Conservation (phyloP, 257 asterid genomes). For the Solanum pennellii region DNA sequence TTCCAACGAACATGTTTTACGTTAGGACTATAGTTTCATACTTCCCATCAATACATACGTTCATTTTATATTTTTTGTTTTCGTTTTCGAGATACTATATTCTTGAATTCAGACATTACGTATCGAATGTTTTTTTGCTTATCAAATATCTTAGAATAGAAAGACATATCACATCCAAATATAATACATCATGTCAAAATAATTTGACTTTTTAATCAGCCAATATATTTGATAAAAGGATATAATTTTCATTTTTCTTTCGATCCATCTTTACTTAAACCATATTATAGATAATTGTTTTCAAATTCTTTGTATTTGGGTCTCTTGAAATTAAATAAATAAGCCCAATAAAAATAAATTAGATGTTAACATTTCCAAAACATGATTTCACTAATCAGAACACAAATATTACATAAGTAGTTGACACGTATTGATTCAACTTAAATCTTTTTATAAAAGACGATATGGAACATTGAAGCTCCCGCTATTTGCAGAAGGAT, state of each 20-base stretch:
- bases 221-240: neutral
- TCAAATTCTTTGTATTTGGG: neutral
- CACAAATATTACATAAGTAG: neutral
- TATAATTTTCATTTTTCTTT: neutral
- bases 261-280: neutral
- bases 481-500: neutral
- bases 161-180: neutral
- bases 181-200: neutral
- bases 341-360: neutral
- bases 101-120: neutral
- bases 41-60: neutral
- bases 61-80: neutral
- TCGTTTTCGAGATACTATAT: neutral
- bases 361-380: neutral
- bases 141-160: neutral
- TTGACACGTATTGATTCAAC: neutral
- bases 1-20: neutral
- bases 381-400: neutral
- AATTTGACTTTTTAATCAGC: neutral
- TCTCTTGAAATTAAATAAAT: neutral
- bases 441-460: fast-evolving
- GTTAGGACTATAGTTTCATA: neutral
- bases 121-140: neutral
- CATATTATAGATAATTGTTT: neutral
- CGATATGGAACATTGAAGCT: fast-evolving